These are phyloP conservation scores for Citrus reticulata DNA, from an alignment of 345 rosid genomes.

Conservation along the genomic window DNA sequence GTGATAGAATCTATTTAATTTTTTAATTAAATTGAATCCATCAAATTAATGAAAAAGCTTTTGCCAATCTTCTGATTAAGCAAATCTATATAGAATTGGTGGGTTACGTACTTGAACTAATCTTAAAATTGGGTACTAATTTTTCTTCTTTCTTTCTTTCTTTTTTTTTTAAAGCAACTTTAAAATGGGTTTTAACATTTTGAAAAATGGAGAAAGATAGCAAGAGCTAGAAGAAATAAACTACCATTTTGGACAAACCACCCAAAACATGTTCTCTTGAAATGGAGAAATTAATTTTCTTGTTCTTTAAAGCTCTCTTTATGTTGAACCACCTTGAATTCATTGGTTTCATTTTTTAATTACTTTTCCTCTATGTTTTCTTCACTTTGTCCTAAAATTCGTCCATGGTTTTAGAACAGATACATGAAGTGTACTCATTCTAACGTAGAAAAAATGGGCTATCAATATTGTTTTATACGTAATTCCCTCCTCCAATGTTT, in stretches of 20 bases:
- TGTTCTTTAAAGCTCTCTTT: neutral
- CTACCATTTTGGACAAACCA: neutral
- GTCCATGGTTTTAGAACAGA: neutral
- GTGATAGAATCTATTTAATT: no score
- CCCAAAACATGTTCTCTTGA: neutral
- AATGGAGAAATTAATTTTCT: neutral
- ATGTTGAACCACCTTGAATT: slow-evolving; percentile 2
- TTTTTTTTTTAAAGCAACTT: no score
- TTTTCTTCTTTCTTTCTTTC: no score
- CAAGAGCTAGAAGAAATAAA: neutral
- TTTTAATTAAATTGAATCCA: no score
- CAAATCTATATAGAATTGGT: no score
- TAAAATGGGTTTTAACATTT: neutral
- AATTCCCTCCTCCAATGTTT: neutral
- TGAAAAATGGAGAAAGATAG: neutral
- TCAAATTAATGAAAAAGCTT: no score
- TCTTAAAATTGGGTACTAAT: no score
- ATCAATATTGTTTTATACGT: neutral
- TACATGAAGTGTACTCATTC: neutral
- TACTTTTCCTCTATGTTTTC: neutral
- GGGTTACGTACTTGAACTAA: no score
- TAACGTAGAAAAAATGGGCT: neutral
- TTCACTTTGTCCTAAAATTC: neutral
- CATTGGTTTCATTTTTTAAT: neutral
- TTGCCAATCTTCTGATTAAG: no score